phyloP scores from a whole-genome alignment of 768 basidiomycete species.

The Gymnopilus junonius region DNA sequence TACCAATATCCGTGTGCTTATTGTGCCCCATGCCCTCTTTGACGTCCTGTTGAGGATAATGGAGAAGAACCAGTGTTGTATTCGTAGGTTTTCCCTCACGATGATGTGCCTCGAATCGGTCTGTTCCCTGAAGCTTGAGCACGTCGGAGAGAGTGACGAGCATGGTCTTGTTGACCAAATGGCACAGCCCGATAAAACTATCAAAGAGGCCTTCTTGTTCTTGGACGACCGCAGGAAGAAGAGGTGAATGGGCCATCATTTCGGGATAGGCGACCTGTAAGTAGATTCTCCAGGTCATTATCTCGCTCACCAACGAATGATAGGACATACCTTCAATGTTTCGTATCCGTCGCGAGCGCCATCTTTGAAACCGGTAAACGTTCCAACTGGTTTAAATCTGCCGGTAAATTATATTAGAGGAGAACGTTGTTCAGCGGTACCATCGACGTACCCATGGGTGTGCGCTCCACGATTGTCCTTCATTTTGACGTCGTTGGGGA shows the following conservation, averaged over 20 bases:
- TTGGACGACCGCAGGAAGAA: conserved; percentile 3
- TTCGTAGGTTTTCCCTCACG: conserved; percentile 10
- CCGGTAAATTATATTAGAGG: background rate
- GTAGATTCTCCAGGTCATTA: background rate
- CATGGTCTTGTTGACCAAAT: conserved; percentile 10
- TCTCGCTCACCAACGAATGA: background rate
- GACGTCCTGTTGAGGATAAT: conserved; percentile 9
- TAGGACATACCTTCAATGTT: conserved; percentile 6
- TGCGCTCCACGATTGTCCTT: conserved; percentile 6
- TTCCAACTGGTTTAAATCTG: conserved; percentile 9
- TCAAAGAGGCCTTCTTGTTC: conserved; percentile 5
- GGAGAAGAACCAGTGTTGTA: conserved; percentile 12
- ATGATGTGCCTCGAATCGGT: conserved; percentile 8
- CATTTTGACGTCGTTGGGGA: conserved; percentile 7
- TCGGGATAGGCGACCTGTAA: conserved; percentile 11
- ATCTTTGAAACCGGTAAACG: conserved; percentile 11
- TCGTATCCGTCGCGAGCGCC: conserved; percentile 14
- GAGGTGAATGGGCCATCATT: conserved; percentile 1
- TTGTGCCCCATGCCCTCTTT: conserved; percentile 11
- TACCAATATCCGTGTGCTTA: conserved; percentile 13
- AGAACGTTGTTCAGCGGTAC: background rate
- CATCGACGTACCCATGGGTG: conserved; percentile 8
- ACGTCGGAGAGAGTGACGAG: conserved; percentile 9
- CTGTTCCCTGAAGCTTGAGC: background rate
- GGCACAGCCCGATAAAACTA: conserved; percentile 11